These are phyloP conservation scores for Chenopodium album DNA, from an alignment of 148 eudicot species.

Conservation along the genomic window DNA sequence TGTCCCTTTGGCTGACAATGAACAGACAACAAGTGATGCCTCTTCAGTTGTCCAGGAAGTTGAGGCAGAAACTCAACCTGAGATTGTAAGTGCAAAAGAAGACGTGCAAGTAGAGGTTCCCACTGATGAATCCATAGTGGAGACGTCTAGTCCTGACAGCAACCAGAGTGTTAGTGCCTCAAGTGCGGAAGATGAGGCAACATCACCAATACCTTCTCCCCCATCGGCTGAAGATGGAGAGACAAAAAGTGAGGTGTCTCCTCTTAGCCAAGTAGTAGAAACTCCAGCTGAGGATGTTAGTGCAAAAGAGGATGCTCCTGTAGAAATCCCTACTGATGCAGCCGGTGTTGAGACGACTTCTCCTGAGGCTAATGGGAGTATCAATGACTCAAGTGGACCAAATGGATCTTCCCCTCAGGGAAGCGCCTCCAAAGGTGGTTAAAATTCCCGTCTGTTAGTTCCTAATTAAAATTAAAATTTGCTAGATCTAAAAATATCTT, in stretches of 20 bases:
- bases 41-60: slow-evolving; percentile 14
- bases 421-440: slow-evolving; percentile 30
- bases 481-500: slow-evolving; percentile 8
- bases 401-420: slow-evolving; percentile 26
- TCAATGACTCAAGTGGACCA: slow-evolving; percentile 24
- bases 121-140: slow-evolving; percentile 20
- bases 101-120: slow-evolving; percentile 8
- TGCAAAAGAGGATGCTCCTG: slow-evolving; percentile 20
- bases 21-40: background rate
- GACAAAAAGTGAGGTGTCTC: slow-evolving; percentile 8
- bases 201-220: background rate
- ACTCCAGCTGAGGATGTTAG: slow-evolving; percentile 24
- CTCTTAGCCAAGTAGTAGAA: slow-evolving; percentile 25
- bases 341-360: slow-evolving; percentile 20
- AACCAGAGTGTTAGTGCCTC: slow-evolving; percentile 18
- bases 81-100: slow-evolving; percentile 8
- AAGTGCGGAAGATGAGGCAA: slow-evolving; percentile 10
- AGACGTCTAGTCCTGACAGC: slow-evolving; percentile 19
- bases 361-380: slow-evolving; percentile 25
- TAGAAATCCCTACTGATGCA: slow-evolving; percentile 18
- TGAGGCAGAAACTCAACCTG: slow-evolving; percentile 18
- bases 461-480: background rate
- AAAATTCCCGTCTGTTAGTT: slow-evolving; percentile 4
- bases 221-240: slow-evolving; percentile 13
- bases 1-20: slow-evolving; percentile 16